Evolutionary conservation across 1,284 basidiomycete species (phyloP).

Genomic region (Pyrrhoderma lamaoense): DNA sequence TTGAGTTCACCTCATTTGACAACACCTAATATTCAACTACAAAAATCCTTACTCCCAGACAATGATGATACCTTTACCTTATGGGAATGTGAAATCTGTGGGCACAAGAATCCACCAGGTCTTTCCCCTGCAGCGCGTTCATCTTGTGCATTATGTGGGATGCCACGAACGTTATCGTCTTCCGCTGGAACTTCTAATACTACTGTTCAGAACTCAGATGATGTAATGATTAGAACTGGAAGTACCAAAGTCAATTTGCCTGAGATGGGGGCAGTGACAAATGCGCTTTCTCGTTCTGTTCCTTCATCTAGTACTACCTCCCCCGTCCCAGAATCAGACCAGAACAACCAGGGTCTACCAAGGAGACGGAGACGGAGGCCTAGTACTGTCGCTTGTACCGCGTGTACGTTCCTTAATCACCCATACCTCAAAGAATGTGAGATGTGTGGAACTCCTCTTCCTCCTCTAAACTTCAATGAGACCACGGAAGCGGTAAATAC

Average conservation of each 20-base stretch:
- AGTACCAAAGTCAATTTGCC: background rate
- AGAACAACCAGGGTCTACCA: background rate
- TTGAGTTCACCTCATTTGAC: slow-evolving; percentile 5
- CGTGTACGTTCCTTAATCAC: slow-evolving; percentile 92
- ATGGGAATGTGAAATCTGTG: slow-evolving; percentile 88
- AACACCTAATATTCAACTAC: slow-evolving; percentile 12
- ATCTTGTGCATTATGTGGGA: slow-evolving; percentile 68
- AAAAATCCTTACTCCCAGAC: background rate
- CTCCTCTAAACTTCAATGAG: slow-evolving; percentile 12
- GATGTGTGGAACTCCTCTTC: slow-evolving; percentile 75
- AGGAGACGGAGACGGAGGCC: slow-evolving; percentile 6
- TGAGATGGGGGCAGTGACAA: slow-evolving; percentile 1
- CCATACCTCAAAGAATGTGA: slow-evolving; percentile 74
- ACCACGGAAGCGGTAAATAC: no score
- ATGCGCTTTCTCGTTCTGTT: slow-evolving; percentile 11
- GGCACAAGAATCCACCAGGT: slow-evolving; percentile 69
- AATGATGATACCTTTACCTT: slow-evolving; percentile 35
- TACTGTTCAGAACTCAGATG: slow-evolving; percentile 19
- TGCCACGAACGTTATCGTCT: slow-evolving; percentile 43
- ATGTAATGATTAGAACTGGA: slow-evolving; percentile 9
- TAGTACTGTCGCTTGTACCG: slow-evolving; percentile 57
- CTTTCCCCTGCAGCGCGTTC: slow-evolving; percentile 51
- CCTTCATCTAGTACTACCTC: slow-evolving; percentile 13
- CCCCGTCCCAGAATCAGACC: slow-evolving; percentile 6
- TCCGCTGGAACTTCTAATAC: slow-evolving; percentile 20